phyloP scores from a whole-genome alignment of 2,329 filamentous ascomycete species.

The Aspergillus sclerotialis region DNA sequence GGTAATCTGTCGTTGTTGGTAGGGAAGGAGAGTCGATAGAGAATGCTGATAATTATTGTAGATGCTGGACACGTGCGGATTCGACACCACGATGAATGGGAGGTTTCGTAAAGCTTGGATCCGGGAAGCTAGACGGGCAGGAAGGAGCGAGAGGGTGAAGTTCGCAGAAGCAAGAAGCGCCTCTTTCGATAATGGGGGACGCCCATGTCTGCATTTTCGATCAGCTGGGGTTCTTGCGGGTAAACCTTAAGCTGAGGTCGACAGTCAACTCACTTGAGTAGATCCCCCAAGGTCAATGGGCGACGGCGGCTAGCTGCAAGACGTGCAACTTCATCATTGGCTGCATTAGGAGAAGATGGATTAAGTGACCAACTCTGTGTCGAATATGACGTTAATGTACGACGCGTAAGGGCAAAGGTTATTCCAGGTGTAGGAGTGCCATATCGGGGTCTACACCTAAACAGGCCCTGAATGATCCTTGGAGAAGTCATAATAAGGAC shows the following conservation, averaged over 20 bases:
- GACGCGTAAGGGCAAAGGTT: slow-evolving; percentile 6
- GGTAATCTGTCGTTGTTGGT: slow-evolving; percentile 64
- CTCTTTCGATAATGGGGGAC: slow-evolving; percentile 72
- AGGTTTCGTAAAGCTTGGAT: slow-evolving; percentile 90
- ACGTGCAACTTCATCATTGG: slow-evolving; percentile 69
- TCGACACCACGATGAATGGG: slow-evolving; percentile 97
- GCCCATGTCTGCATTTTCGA: slow-evolving; percentile 54
- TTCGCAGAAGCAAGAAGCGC: slow-evolving; percentile 86
- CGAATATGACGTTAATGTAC: slow-evolving; percentile 12
- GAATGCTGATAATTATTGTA: slow-evolving; percentile 96
- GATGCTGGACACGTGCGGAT: slow-evolving; percentile 87
- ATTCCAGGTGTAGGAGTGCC: not conserved
- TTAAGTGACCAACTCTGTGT: slow-evolving; percentile 34
- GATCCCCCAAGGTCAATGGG: slow-evolving; percentile 74
- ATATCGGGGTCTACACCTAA: slow-evolving; percentile 5
- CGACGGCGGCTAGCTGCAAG: slow-evolving; percentile 74
- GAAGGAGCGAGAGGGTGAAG: slow-evolving; percentile 88
- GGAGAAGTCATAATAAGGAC: slow-evolving; percentile 14
- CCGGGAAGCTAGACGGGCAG: slow-evolving; percentile 84
- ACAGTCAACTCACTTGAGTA: slow-evolving; percentile 62
- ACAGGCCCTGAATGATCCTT: slow-evolving; percentile 8
- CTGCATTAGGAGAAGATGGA: slow-evolving; percentile 45
- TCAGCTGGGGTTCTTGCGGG: not conserved
- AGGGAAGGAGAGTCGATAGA: slow-evolving; percentile 81
- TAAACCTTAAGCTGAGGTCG: not conserved